These are phyloP conservation scores for Xylariaceae sp. DNA, from an alignment of 2,329 filamentous ascomycete genomes.

Conservation along the genomic window DNA sequence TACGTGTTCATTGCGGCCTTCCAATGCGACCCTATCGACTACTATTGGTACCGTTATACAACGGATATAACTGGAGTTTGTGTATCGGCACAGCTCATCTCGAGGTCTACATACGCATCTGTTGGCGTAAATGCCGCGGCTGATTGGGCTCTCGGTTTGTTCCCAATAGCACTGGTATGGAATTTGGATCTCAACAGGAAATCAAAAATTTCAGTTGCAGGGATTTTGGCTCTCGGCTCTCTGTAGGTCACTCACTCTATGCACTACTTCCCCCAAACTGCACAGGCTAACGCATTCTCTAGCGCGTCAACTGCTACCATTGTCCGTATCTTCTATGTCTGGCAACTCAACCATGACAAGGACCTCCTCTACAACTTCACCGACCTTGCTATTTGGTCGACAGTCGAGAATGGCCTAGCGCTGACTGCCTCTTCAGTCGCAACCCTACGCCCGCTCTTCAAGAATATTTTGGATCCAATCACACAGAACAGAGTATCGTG, in stretches of 20 bases:
- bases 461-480: slow-evolving; percentile 12
- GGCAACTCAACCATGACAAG: slow-evolving; percentile 30
- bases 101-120: slow-evolving; percentile 33
- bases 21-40: slow-evolving; percentile 35
- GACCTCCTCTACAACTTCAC: slow-evolving; percentile 40
- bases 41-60: slow-evolving; percentile 37
- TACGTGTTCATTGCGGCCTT: slow-evolving; percentile 37
- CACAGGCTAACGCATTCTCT: background rate
- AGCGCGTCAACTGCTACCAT: slow-evolving; percentile 40
- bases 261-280: background rate
- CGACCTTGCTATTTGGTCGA: slow-evolving; percentile 41
- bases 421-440: slow-evolving; percentile 37
- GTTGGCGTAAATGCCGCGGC: slow-evolving; percentile 31
- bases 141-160: slow-evolving; percentile 35
- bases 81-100: slow-evolving; percentile 27
- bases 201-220: slow-evolving; percentile 33
- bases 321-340: slow-evolving; percentile 41
- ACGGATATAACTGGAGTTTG: slow-evolving; percentile 29
- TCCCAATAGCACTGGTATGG: slow-evolving; percentile 36
- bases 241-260: slow-evolving; percentile 30
- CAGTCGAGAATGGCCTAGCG: slow-evolving; percentile 39
- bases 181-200: slow-evolving; percentile 33
- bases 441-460: slow-evolving; percentile 35
- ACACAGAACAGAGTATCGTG: background rate
- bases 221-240: slow-evolving; percentile 32